A percentile compares a stretch with the other conserved stretches of the same genome.
These are phyloP conservation scores for Ballota nigra DNA, from an alignment of 257 asterid species.

Conservation along the genomic window DNA sequence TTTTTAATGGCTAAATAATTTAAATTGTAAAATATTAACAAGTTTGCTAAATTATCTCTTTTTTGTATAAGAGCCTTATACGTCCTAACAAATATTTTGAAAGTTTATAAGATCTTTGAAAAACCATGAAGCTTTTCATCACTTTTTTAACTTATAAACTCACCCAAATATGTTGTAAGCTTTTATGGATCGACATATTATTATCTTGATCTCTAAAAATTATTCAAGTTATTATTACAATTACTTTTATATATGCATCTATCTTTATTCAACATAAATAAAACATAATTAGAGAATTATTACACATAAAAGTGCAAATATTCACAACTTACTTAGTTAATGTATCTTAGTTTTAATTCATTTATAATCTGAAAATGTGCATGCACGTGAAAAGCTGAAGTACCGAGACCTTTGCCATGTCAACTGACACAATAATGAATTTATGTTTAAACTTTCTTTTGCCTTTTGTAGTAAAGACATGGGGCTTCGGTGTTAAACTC, in stretches of 20 bases:
- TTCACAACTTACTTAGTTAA: neutral
- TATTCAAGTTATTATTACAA: too few species aligned
- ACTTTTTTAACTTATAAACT: too few species aligned
- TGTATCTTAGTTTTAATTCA: neutral
- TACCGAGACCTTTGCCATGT: neutral
- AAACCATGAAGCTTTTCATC: neutral
- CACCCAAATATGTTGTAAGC: neutral
- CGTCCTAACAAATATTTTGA: too few species aligned
- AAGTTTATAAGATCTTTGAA: too few species aligned
- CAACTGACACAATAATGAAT: neutral
- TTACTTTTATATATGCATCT: neutral
- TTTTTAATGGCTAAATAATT: too few species aligned
- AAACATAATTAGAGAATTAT: neutral
- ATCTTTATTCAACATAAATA: too few species aligned
- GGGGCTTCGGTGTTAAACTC: neutral
- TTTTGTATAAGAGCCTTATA: too few species aligned
- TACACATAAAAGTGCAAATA: neutral
- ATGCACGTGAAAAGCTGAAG: slow-evolving; percentile 25
- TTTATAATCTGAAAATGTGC: slow-evolving; percentile 6
- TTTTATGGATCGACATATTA: too few species aligned
- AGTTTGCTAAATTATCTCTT: too few species aligned
- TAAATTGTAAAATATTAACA: too few species aligned
- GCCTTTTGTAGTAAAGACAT: neutral
- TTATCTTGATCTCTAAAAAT: too few species aligned
- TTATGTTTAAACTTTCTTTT: neutral